A percentile compares a stretch with the other conserved stretches of the same genome.
Evolutionary conservation across 768 basidiomycete species (phyloP).

Genomic region (Daedaleopsis sinensis): DNA sequence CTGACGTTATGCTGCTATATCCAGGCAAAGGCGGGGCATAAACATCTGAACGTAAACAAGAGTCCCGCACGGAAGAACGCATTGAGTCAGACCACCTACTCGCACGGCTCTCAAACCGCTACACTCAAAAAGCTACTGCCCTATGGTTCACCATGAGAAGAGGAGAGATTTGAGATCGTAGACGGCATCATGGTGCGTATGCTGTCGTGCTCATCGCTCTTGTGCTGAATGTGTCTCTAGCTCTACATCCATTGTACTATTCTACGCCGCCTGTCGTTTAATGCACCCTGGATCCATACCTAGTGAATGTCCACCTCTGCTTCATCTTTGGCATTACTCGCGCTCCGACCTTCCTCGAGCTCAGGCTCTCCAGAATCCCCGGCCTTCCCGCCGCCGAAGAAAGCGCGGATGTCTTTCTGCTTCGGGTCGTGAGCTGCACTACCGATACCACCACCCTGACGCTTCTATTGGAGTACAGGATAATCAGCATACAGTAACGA

Average conservation of each 20-base stretch:
- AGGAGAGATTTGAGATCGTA: background rate
- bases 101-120: constrained; percentile 63
- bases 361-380: background rate
- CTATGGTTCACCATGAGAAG: constrained; percentile 50
- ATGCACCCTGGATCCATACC: background rate
- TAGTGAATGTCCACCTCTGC: constrained; percentile 26
- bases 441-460: constrained; percentile 80
- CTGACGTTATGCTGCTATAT: background rate
- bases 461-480: constrained; percentile 36
- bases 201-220: background rate
- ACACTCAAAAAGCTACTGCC: constrained; percentile 74
- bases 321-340: constrained; percentile 35
- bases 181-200: background rate
- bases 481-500: background rate
- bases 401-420: constrained; percentile 74
- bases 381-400: constrained; percentile 54
- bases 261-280: constrained; percentile 1
- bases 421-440: constrained; percentile 70
- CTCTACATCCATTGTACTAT: constrained; percentile 8
- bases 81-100: constrained; percentile 67
- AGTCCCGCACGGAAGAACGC: constrained; percentile 65
- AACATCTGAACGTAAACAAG: constrained; percentile 74
- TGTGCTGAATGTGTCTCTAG: background rate
- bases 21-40: constrained; percentile 71
- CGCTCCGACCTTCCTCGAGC: constrained; percentile 28